Percentiles rank a stretch among this genome's conserved stretches.
Conservation (phyloP, 1,284 basidiomycete genomes). For the Malassezia nana region DNA sequence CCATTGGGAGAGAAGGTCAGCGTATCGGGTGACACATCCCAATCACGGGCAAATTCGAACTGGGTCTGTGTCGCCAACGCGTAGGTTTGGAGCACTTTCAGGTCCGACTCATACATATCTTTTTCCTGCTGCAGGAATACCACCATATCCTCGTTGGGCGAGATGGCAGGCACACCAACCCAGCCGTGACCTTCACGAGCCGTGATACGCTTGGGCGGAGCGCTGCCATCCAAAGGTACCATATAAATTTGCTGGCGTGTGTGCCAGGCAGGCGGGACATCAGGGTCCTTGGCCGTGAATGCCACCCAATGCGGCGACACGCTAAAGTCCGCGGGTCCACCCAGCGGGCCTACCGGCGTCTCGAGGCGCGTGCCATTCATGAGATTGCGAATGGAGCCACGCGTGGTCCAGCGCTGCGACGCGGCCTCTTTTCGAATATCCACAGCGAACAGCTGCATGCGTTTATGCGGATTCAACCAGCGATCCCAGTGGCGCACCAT, state of each 20-base stretch:
- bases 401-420: not conserved
- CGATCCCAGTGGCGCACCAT: conserved; percentile 32
- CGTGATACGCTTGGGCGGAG: conserved; percentile 9
- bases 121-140: conserved; percentile 34
- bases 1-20: conserved; percentile 19
- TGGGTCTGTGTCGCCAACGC: conserved; percentile 10
- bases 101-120: conserved; percentile 35
- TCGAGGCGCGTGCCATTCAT: conserved; percentile 21
- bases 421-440: conserved; percentile 8
- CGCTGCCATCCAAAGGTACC: conserved; percentile 17
- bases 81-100: conserved; percentile 21
- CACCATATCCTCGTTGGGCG: conserved; percentile 22
- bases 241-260: conserved; percentile 26
- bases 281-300: conserved; percentile 30
- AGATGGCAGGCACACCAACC: conserved; percentile 20
- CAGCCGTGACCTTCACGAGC: conserved; percentile 20
- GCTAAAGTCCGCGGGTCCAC: conserved; percentile 23
- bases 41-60: conserved; percentile 15
- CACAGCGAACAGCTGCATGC: conserved; percentile 26
- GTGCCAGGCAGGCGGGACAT: conserved; percentile 24
- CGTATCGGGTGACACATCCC: conserved; percentile 25
- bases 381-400: conserved; percentile 19
- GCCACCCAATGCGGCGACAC: conserved; percentile 18
- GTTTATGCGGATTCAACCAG: conserved; percentile 21
- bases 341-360: conserved; percentile 28